These are phyloP conservation scores for Paraphoma sp. DNA, from an alignment of 2,329 filamentous ascomycete genomes.

Conservation along the genomic window DNA sequence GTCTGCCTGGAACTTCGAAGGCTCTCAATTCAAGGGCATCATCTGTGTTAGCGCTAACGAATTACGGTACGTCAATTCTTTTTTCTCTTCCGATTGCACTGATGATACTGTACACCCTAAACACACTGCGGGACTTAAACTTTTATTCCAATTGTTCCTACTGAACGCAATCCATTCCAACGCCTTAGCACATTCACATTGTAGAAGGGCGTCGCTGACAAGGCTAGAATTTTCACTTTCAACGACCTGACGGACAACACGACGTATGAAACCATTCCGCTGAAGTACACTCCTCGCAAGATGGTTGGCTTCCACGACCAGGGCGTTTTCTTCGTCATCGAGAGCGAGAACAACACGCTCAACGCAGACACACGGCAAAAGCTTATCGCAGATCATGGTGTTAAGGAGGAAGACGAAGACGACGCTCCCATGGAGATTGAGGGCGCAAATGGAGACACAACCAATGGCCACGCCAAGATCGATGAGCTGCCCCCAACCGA, in stretches of 20 bases:
- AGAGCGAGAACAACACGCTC: slow-evolving; percentile 91
- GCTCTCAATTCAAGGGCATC: slow-evolving; percentile 93
- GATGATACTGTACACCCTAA: slow-evolving; percentile 67
- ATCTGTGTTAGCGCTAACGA: slow-evolving; percentile 92
- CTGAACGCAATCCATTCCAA: slow-evolving; percentile 64
- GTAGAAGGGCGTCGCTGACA: slow-evolving; percentile 15
- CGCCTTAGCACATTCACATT: not conserved
- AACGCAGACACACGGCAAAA: slow-evolving; percentile 78
- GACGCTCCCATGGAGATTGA: slow-evolving; percentile 42
- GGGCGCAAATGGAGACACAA: slow-evolving; percentile 18
- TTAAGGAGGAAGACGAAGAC: slow-evolving; percentile 20
- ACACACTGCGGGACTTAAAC: slow-evolving; percentile 57
- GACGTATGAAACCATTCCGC: slow-evolving; percentile 82
- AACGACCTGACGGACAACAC: slow-evolving; percentile 86
- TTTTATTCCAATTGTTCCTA: slow-evolving; percentile 91
- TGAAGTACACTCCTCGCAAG: slow-evolving; percentile 89
- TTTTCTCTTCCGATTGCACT: slow-evolving; percentile 48
- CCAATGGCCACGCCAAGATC: slow-evolving; percentile 24
- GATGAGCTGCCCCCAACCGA: slow-evolving; percentile 75
- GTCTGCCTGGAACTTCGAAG: slow-evolving; percentile 96
- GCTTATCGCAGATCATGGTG: slow-evolving; percentile 72
- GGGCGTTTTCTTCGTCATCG: slow-evolving; percentile 90
- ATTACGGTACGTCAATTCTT: slow-evolving; percentile 68
- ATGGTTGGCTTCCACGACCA: slow-evolving; percentile 88
- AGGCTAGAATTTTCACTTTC: slow-evolving; percentile 80